A percentile compares a stretch with the other conserved stretches of the same genome.
Evolutionary conservation across 805 yeast genomes (phyloP).

Genomic region (Torulaspora indica): DNA sequence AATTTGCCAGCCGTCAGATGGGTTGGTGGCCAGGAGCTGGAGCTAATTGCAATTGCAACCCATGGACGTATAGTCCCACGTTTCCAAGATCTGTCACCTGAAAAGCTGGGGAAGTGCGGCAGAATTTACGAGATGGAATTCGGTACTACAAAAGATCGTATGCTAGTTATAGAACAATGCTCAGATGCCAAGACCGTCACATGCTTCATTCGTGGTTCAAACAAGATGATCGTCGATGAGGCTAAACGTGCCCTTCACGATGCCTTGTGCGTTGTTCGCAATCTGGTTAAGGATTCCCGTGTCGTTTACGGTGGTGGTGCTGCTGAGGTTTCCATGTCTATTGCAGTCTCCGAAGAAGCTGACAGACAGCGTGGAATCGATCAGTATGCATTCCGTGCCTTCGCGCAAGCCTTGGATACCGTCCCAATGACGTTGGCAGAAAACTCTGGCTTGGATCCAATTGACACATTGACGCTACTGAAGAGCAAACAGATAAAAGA

Average conservation of each 20-base stretch:
- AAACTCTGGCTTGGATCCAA: conserved; percentile 92
- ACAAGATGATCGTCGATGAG: conserved; percentile 96
- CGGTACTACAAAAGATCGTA: conserved; percentile 94
- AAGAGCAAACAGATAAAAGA: conserved; percentile 82
- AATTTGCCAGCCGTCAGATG: conserved; percentile 94
- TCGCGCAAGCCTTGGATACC: conserved; percentile 82
- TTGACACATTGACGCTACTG: conserved; percentile 78
- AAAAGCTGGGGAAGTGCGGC: conserved; percentile 86
- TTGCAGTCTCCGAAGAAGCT: conserved; percentile 87
- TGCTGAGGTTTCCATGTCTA: conserved; percentile 89
- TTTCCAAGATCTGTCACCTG: conserved; percentile 80
- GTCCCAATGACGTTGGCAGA: conserved; percentile 95
- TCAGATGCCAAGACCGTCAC: conserved; percentile 86
- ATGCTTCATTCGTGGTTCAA: conserved; percentile 89
- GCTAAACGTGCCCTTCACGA: conserved; percentile 95
- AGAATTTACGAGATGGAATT: conserved; percentile 80
- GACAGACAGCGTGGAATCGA: conserved; percentile 92
- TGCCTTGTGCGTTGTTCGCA: conserved; percentile 94
- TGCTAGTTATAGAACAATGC: conserved; percentile 90
- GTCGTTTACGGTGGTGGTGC: conserved; percentile 99
- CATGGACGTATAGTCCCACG: conserved; percentile 96
- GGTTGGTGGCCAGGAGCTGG: conserved; percentile 98
- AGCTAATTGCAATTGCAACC: conserved; percentile 94
- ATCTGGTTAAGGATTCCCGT: conserved; percentile 83
- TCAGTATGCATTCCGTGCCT: conserved; percentile 96